phyloP scores from a whole-genome alignment of 2,329 filamentous ascomycete genomes.

The Colletotrichum shisoi region DNA sequence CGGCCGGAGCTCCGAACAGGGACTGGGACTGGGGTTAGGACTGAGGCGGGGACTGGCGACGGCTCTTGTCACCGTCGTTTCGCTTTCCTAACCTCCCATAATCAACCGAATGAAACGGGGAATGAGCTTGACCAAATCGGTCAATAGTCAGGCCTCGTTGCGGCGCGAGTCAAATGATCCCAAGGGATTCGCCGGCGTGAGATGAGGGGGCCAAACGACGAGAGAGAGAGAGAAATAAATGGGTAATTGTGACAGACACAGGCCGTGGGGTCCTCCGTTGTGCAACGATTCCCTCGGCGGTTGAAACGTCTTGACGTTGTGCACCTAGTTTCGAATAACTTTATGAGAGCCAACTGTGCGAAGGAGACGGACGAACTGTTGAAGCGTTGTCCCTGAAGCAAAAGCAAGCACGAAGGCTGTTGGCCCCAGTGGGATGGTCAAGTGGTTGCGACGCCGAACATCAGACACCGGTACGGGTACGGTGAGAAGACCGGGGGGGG shows the following conservation, averaged over 20 bases:
- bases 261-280: background rate
- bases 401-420: background rate
- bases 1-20: conserved; percentile 35
- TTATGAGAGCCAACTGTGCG: background rate
- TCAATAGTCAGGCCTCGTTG: background rate
- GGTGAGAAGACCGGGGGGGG: too few relatives aligned
- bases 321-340: background rate
- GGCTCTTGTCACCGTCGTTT: background rate
- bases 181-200: background rate
- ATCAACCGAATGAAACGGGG: background rate
- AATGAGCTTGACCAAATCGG: conserved; percentile 1
- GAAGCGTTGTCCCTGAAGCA: background rate
- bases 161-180: background rate
- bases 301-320: conserved; percentile 3
- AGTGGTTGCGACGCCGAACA: conserved; percentile 16
- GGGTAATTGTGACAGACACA: background rate
- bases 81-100: background rate
- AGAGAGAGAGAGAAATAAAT: background rate
- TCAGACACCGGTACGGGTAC: conserved; percentile 9
- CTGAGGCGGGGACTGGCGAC: background rate
- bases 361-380: background rate
- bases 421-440: conserved; percentile 10
- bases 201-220: background rate
- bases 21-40: background rate
- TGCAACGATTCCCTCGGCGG: conserved; percentile 2